These are phyloP conservation scores for Rhododendron williamsianum DNA, from an alignment of 148 eudicot genomes.

Conservation along the genomic window DNA sequence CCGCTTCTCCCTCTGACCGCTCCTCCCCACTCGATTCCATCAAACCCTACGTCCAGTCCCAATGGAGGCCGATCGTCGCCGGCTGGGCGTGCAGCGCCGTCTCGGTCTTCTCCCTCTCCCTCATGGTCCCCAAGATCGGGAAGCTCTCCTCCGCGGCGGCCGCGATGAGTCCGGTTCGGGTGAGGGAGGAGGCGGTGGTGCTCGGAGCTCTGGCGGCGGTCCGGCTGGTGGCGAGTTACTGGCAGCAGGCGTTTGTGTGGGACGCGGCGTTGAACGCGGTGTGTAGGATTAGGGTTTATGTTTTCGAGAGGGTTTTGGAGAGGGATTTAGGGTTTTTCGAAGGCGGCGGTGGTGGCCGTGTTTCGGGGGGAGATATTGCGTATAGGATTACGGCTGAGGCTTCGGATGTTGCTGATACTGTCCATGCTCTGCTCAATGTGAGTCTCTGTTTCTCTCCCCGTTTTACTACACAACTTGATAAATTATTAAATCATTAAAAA, in stretches of 20 bases:
- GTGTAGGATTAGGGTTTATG: slow-evolving; percentile 52
- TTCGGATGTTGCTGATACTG: slow-evolving; percentile 68
- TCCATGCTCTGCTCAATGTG: slow-evolving; percentile 74
- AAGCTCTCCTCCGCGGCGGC: slow-evolving; percentile 29
- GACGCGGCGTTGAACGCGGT: slow-evolving; percentile 64
- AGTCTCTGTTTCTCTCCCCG: slow-evolving; percentile 5
- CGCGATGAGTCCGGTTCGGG: slow-evolving; percentile 20
- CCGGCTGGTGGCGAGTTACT: slow-evolving; percentile 44
- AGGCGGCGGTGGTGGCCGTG: slow-evolving; percentile 34
- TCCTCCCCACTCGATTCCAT: slow-evolving; percentile 29
- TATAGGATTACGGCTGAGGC: slow-evolving; percentile 86
- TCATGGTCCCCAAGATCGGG: slow-evolving; percentile 57
- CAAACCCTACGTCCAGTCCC: slow-evolving; percentile 60
- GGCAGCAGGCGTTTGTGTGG: slow-evolving; percentile 80
- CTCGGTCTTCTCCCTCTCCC: slow-evolving; percentile 68
- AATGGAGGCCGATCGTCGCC: slow-evolving; percentile 53
- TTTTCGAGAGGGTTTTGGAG: slow-evolving; percentile 64
- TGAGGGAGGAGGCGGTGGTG: slow-evolving; percentile 33
- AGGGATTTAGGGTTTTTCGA: slow-evolving; percentile 86
- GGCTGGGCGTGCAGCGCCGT: slow-evolving; percentile 72
- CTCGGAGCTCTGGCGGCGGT: slow-evolving; percentile 44
- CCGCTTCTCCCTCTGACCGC: slow-evolving; percentile 8
- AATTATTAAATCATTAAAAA: too few species aligned
- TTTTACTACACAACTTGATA: background rate
- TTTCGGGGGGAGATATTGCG: slow-evolving; percentile 61